These are phyloP conservation scores for Brassica balearica DNA, from an alignment of 441 rosid genomes.

Conservation along the genomic window DNA sequence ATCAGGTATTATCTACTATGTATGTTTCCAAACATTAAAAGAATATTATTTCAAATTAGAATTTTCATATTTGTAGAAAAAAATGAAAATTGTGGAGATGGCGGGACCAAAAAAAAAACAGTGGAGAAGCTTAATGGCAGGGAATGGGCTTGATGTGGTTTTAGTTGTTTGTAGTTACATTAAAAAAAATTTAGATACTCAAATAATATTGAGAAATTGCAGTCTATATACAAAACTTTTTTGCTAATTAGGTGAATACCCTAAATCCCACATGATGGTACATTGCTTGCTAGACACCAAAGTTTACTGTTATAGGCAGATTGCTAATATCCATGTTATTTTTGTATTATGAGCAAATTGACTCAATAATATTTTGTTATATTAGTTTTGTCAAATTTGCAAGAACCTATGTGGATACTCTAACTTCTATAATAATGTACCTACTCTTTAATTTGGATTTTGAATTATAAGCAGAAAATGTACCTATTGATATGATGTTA, in stretches of 20 bases:
- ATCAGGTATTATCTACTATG: background rate
- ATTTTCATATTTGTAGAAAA: background rate
- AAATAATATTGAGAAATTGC: too few species aligned
- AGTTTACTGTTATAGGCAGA: too few species aligned
- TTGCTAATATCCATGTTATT: too few species aligned
- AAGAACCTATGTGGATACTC: background rate
- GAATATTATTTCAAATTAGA: background rate
- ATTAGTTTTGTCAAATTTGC: background rate
- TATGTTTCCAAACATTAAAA: background rate
- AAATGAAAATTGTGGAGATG: slow-evolving; percentile 28
- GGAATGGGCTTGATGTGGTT: slow-evolving; percentile 46
- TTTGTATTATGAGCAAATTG: background rate
- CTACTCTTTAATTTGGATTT: background rate
- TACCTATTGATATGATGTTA: slow-evolving; percentile 9
- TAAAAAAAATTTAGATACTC: background rate
- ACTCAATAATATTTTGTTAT: background rate
- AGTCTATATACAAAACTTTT: too few species aligned
- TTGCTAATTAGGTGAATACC: too few species aligned
- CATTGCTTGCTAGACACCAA: too few species aligned
- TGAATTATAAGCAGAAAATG: background rate
- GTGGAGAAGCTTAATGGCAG: slow-evolving; percentile 39
- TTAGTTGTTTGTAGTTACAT: slow-evolving; percentile 13
- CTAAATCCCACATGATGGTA: too few species aligned
- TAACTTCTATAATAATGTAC: background rate
- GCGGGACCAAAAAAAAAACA: slow-evolving; percentile 35